These are phyloP conservation scores for Parsonsia alboflavescens DNA, from an alignment of 257 asterid genomes.

Conservation along the genomic window DNA sequence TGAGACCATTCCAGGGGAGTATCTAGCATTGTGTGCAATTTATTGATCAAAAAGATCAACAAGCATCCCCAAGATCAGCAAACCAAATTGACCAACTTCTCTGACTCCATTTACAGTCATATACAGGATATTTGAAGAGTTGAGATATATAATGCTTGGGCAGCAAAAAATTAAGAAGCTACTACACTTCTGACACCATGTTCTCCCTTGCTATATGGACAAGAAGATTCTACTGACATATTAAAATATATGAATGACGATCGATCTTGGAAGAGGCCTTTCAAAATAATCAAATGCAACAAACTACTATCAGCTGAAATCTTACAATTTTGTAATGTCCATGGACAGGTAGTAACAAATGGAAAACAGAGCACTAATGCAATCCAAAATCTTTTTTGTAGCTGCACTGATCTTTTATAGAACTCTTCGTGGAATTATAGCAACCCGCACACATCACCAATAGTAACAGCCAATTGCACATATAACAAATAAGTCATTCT, in stretches of 20 bases:
- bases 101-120: not conserved
- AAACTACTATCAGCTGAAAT: not conserved
- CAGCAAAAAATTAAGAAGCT: not conserved
- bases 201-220: not conserved
- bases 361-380: not conserved
- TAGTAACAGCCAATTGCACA: slow-evolving; percentile 1
- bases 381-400: not conserved
- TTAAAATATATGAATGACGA: not conserved
- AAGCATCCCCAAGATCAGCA: not conserved
- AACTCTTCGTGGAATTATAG: slow-evolving; percentile 24
- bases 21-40: not conserved
- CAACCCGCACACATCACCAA: slow-evolving; percentile 10
- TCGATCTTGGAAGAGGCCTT: not conserved
- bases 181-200: not conserved
- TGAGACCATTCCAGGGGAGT: not conserved
- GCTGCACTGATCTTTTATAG: slow-evolving; percentile 1
- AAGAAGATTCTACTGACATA: not conserved
- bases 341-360: not conserved
- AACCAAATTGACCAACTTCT: slow-evolving; percentile 1
- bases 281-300: not conserved
- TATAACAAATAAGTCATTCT: slow-evolving; percentile 1
- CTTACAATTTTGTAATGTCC: not conserved
- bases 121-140: not conserved
- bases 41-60: not conserved
- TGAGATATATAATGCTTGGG: not conserved